Evolutionary conservation across 345 rosid species (phyloP), one percentile per base, ranked within the genome.

Genomic region (Eucalyptus regnans): DNA sequence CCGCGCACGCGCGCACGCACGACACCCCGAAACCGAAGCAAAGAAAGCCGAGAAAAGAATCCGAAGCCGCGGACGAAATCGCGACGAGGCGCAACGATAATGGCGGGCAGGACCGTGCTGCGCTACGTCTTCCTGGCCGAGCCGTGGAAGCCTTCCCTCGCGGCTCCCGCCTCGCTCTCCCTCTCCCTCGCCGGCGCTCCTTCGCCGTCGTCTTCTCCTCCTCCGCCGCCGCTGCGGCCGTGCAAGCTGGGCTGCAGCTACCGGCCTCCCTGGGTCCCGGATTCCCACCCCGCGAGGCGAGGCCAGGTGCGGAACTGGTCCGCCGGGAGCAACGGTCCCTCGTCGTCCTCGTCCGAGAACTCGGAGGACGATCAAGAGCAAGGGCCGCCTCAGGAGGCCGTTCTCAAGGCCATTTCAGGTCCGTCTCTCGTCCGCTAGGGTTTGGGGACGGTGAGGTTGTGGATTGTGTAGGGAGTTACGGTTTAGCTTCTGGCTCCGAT

Each of bases 331-430:
- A 90, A 89, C 7, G 52, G 54, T 37, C 86, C 89, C 25, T 27
- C 89, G 49, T 87, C 89, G 49, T 87, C 89, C 23, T n/a, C 89
- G 49, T 41, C 88, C 12, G 87, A 49, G 71, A 17, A 90, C 14
- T 79, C 86, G 11, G 93, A 90, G 58, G 94, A 89, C 51, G 94
- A 94, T 33, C 89, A 91, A 48, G 99, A 96, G 85, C 97, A 96
- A 89, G 96, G 93, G 1, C 99, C 97, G 7, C 97, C 99, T 64
- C 99, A 96, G 88, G 99, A 98, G 93, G 99, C 99, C 71, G 95
- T 98, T 88, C 97, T 98, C 80, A 98, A 95, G 90, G 99, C 98
- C 86, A 96, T 98, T 91, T 96, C 99, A 92, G 99, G 99, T 97
- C 1, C 62, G 50, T 86, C 11, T 86, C 33, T 68, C 44, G 80